These are phyloP conservation scores for Ricinus communis DNA, from an alignment of 345 rosid species.

Conservation along the genomic window DNA sequence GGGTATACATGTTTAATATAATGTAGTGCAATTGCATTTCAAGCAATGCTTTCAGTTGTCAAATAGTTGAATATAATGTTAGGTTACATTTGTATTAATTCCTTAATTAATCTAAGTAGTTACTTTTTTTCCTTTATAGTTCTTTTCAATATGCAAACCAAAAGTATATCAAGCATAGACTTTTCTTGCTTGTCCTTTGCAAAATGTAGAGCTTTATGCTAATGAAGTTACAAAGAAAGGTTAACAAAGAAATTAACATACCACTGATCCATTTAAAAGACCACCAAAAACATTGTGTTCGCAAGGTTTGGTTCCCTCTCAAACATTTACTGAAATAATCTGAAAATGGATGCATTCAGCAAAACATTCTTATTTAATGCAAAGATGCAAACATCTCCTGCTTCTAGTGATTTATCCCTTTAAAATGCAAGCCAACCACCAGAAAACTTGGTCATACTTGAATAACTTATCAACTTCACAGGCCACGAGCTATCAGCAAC, in stretches of 20 bases:
- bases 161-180: too few relatives aligned
- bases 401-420: constrained; percentile 19
- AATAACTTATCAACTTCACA: neutral
- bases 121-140: too few relatives aligned
- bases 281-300: neutral
- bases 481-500: constrained; percentile 8
- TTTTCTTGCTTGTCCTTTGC: too few relatives aligned
- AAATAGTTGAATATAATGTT: too few relatives aligned
- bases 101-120: too few relatives aligned
- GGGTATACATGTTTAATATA: too few relatives aligned
- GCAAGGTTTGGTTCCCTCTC: neutral
- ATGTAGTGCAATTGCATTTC: too few relatives aligned
- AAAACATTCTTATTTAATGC: constrained; percentile 16
- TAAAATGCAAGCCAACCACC: constrained; percentile 23
- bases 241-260: neutral
- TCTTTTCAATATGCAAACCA: too few relatives aligned
- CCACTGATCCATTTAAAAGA: neutral
- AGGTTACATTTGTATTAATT: too few relatives aligned
- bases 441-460: neutral
- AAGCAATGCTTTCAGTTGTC: too few relatives aligned
- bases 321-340: neutral
- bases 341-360: constrained; percentile 25
- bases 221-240: neutral
- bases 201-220: neutral
- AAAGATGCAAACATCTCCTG: constrained; percentile 27